phyloP scores from a whole-genome alignment of 192 early-diverging fungal species.

The Umbelopsis isabellina region DNA sequence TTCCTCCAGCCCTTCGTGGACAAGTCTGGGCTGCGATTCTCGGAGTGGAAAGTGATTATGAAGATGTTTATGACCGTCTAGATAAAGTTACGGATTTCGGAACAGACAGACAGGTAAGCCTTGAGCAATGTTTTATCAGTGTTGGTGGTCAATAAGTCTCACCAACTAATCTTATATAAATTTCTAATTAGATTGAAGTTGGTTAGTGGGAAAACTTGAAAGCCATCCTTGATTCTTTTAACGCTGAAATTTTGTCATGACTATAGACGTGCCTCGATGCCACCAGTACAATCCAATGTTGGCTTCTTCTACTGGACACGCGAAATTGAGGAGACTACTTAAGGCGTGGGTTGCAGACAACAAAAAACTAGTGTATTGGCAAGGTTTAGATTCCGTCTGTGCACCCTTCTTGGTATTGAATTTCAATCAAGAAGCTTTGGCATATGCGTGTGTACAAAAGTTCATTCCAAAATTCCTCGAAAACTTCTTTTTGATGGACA shows the following conservation, averaged over 20 bases:
- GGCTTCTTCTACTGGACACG: slow-evolving; percentile 64
- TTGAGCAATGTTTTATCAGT: not conserved
- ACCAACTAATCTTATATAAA: not conserved
- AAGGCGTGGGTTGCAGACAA: slow-evolving; percentile 66
- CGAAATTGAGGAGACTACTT: slow-evolving; percentile 60
- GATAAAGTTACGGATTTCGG: slow-evolving; percentile 56
- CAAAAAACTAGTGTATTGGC: slow-evolving; percentile 75
- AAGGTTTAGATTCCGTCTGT: slow-evolving; percentile 78
- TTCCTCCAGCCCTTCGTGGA: slow-evolving; percentile 63
- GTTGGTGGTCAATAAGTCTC: not conserved
- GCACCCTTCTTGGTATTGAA: slow-evolving; percentile 78
- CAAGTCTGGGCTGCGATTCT: slow-evolving; percentile 71
- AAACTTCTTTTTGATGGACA: slow-evolving; percentile 77
- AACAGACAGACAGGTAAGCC: slow-evolving; percentile 61
- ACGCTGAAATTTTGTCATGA: not conserved
- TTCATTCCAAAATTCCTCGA: slow-evolving; percentile 70
- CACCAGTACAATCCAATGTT: slow-evolving; percentile 70
- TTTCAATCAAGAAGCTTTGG: slow-evolving; percentile 75
- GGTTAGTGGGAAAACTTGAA: slow-evolving; percentile 3
- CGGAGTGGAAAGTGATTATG: slow-evolving; percentile 57
- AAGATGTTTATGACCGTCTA: slow-evolving; percentile 51
- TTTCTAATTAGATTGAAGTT: slow-evolving; percentile 31
- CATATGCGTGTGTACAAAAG: slow-evolving; percentile 65
- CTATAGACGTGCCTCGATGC: slow-evolving; percentile 64
- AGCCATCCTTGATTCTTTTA: not conserved